Conservation (phyloP, 179 eudicot species). For the Spinacia oleracea region DNA sequence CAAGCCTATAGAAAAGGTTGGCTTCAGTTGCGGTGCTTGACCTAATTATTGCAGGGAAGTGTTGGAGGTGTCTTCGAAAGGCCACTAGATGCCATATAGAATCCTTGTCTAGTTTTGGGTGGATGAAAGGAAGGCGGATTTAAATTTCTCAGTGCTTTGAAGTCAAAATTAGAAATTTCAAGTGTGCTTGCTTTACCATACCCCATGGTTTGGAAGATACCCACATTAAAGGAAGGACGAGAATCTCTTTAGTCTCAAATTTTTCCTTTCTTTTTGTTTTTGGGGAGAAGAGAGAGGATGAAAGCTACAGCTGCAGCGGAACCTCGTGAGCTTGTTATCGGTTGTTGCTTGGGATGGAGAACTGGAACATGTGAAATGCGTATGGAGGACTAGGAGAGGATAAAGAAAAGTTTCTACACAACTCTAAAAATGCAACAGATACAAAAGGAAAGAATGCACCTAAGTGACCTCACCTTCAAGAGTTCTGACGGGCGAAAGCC, state of each 20-base stretch:
- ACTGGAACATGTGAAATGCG: too few species aligned
- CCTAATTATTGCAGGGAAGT: too few species aligned
- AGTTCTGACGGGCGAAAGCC: constrained; percentile 95
- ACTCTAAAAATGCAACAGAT: background rate
- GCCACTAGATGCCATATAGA: background rate
- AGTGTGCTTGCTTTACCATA: background rate
- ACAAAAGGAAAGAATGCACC: background rate
- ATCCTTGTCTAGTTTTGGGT: background rate
- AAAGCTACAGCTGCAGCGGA: too few species aligned
- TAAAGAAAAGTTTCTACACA: background rate
- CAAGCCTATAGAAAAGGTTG: too few species aligned
- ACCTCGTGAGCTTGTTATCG: too few species aligned
- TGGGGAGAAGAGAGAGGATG: too few species aligned
- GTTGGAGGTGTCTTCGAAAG: background rate
- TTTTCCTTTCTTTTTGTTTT: too few species aligned
- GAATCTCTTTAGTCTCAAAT: too few species aligned
- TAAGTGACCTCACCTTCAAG: constrained; percentile 83
- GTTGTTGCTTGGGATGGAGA: too few species aligned
- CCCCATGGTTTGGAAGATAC: background rate
- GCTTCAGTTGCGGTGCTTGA: too few species aligned
- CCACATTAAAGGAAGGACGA: background rate
- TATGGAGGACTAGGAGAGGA: too few species aligned
- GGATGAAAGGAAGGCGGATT: background rate
- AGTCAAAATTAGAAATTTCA: background rate
- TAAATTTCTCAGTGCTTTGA: background rate